Evolutionary conservation across 1,284 basidiomycete species (phyloP), one percentile per base, ranked within the genome.

Genomic region (Anthracocystis walkeri): DNA sequence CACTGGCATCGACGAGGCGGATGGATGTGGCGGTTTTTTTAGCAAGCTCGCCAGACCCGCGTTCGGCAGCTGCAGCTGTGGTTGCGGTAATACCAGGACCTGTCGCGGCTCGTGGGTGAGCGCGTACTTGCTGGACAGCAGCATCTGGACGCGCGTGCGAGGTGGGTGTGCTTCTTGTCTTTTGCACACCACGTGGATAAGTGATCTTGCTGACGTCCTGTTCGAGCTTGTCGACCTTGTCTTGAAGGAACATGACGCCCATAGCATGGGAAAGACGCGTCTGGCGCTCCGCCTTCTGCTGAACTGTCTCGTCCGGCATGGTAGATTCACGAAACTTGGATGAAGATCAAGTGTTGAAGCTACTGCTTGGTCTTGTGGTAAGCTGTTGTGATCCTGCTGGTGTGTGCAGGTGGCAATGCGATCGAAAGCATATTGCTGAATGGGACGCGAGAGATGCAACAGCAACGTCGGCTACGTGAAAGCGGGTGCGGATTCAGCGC

Each of bases 1-100:
- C 92, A 77, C 92, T 94, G 0, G 92, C 92, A 83, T 96, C 94
- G 42, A 95, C 89, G 31, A 76, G 51, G 8, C 72, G 72, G 20
- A 75, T 52, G 4, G 61, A 42, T 0, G 27, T 42, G 21, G 55
- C 40, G 7, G 31, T 2, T 11, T 29, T 33, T 23, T 53, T 14
- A 3, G 35, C 35, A 14, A 38, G 21, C 10, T 20, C 18, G 8
- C 5, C 18, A 5, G 55, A 38, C 18, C 11, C 31, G 27, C 10
- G 25, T 5, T 41, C n/a, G 21, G 56, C 14, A 2, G 60, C 23
- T 20, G 60, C 42, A 2, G 46, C 52, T 14, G 51, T 11, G 6
- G 20, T 25, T 1, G 64, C 5, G 23, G 16, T 11, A 4, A 75
- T 2, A 3, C 68, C 61, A 10, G 68, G 62, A 7, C 58, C 65